Evolutionary conservation across 768 basidiomycete genomes (phyloP), one percentile per base, ranked within the genome.

Genomic region (Boletus barrowsii): DNA sequence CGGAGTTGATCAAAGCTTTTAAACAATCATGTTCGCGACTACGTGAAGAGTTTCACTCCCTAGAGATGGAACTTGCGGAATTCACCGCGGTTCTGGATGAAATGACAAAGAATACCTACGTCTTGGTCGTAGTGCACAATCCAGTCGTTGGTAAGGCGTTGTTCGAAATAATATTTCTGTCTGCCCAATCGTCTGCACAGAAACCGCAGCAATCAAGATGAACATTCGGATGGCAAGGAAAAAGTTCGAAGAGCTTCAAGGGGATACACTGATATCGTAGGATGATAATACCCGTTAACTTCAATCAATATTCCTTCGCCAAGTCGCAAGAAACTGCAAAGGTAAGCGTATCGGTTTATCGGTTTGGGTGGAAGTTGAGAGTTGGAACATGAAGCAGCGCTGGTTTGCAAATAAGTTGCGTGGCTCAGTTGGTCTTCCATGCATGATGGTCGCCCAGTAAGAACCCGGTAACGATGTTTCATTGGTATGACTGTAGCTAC

Each of bases 1-100:
- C 88, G 10, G 94, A 98, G 72, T 82, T 97, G 55, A 88, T 99
- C 74, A 98, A 98, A 73, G 86, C 87, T 4, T 98, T 98, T 78
- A 93, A 96, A 65, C 85, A 92, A 61, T 88, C 90, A 18, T 97
- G 94, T 71, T 83, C 88, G 53, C 90, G 86, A 42, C 78, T 91
- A 32, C 83, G 87, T 18, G 87, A 90, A 64, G 92, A 93, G 56
- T 95, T 95, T 64, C 82, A 88, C 56, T 83, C 88, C 6, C 78
- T 95, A 29, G 90, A 94, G 72, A 86, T 96, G 83, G 89, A 93
- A 63, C 78, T 91, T 10, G 77, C 82, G 39, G 86, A 90, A 58
- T 95, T 91, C 67, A 92, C 88, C 1, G 92, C 92, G 5, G 88
- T 94, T 30, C 79, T 98, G 22, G 94, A 97, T 61, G 88, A 92